Base-by-base conservation (phyloP, 73 alveolate species). In the Tetrahymena borealis region DNA sequence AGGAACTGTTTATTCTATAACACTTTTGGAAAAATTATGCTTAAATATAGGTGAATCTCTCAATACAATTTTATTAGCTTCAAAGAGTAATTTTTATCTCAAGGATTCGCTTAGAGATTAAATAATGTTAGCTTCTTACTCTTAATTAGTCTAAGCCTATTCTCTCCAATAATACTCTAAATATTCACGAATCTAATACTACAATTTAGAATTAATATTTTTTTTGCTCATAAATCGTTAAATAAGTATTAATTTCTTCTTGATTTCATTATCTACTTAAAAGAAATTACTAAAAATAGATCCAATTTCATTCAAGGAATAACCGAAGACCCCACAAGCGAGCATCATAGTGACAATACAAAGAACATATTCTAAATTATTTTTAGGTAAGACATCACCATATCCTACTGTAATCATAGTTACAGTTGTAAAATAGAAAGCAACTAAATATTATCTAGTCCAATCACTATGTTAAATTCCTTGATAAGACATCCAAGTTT, bases 201-300 rank as follows among this genome's bases (percentile, higher is more conserved):
- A 91, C 37, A 97, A 90, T n/a, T 94, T 96, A 33, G 91, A 92
- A 15, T 98, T 97, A 0, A 97, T 91, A 20, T 95, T 32, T 78
- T 97, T 96, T 35, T 93, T 78, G 39, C 94, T 94, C 97, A 97
- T 94, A 92, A 92, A 97, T 37, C 91, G 91, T 78, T 97, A 96
- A 20, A 96, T 91, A 16, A 94, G 92, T 16, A 90, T 91, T 7
- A 94, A 78, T 78, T 96, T 97, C 79, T 95, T 95, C 92, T 93
- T 93, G 43, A 94, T 95, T 4, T 95, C 96, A 0, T 91, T 85
- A 33, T 91, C 95, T 40, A 95, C 94, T 78, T 92, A 38, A 78
- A 93, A 94, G 32, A 90, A 93, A 42, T 93, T 79, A 79, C 32
- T 38, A 32, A 79, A 79, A 3, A 79, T 79, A 15, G 43, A 15